Base-by-base conservation (phyloP, 441 rosid species). In the Erodium trifolium region DNA sequence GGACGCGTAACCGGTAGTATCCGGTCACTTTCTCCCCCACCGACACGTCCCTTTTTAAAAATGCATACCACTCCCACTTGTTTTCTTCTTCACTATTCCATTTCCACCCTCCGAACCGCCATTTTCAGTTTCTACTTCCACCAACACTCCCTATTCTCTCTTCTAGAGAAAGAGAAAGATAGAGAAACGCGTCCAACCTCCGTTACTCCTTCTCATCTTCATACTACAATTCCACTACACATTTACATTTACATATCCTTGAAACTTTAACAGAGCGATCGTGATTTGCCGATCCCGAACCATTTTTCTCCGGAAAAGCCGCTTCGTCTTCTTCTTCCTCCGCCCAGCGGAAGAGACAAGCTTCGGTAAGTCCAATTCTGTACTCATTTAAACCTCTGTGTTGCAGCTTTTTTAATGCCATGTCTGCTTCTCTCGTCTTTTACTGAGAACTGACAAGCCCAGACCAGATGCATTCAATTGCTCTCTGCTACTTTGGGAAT, bases 41-140 rank as follows among this genome's bases (percentile, higher is more conserved):
- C 87, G 84, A 82, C 82, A 80, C 31, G 3, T 29, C 16, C 70
- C 60, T 47, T 78, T 76, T 67, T 37, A 37, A 37, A 37, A 81
- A 67, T 23, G 65, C 66, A 66, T 0, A 29, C 47, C 60, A 12
- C 65, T 55, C 2, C 47, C 60, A 12, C 65, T 55, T 8, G 4
- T 55, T 7, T 12, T 16, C 63, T 12, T 16, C 63, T 55, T 55
- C 62, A 14, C 62, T 41, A 41, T 55, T 18, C 1, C 63, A 17
- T 17, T 57, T 59, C 31, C 31, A 59, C 16, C 31, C 19, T 2
- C 37, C 65, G n/a, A 62, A 62, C 65, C 34, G 31, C 65, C 34
- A 19, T 11, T 62, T 62, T 62, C 65, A 62, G 65, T 62, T 62
- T 27, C 65, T 11, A 2, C 65, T 60, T 10, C 65, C 23, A 14